phyloP scores from a whole-genome alignment of 108 stramenopile genomes.

The Cyclotella atomus region DNA sequence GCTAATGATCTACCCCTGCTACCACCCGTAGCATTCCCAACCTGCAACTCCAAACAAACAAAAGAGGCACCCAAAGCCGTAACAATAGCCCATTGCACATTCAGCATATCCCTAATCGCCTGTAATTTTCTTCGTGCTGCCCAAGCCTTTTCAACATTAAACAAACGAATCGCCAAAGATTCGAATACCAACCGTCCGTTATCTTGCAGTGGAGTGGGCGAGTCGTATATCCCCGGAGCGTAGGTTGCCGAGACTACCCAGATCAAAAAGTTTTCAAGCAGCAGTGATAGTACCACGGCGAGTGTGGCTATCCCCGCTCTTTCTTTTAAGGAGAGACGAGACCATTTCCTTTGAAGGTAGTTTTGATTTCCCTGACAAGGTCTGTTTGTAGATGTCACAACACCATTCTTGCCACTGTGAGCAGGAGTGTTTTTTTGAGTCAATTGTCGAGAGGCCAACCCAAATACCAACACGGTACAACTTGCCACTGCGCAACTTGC shows the following conservation, averaged over 20 bases:
- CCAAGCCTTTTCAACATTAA: slow-evolving; percentile 32
- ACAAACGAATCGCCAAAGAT: slow-evolving; percentile 43
- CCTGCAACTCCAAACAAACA: slow-evolving; percentile 62
- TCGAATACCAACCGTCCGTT: slow-evolving; percentile 70
- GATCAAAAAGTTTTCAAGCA: slow-evolving; percentile 81
- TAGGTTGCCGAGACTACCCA: slow-evolving; percentile 89
- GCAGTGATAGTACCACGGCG: slow-evolving; percentile 51
- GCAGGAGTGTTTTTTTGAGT: no score
- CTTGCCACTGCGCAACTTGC: slow-evolving; percentile 30
- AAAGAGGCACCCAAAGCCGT: slow-evolving; percentile 64
- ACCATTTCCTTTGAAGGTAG: slow-evolving; percentile 26
- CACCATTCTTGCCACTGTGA: no score
- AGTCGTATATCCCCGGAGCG: slow-evolving; percentile 43
- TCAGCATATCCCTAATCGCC: slow-evolving; percentile 59
- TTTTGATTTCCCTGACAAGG: no score
- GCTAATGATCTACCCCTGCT: slow-evolving; percentile 52
- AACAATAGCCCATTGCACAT: slow-evolving; percentile 80
- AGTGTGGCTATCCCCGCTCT: slow-evolving; percentile 34
- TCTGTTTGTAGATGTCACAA: no score
- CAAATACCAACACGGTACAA: slow-evolving; percentile 34
- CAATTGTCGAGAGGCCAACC: slow-evolving; percentile 39
- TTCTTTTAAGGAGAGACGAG: slow-evolving; percentile 25
- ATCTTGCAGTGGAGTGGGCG: slow-evolving; percentile 75
- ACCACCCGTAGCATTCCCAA: slow-evolving; percentile 12
- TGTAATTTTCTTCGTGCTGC: slow-evolving; percentile 61